Evolutionary conservation across 129 eudicot species (phyloP).

Genomic region (sunflower (Helianthus annuus)): DNA sequence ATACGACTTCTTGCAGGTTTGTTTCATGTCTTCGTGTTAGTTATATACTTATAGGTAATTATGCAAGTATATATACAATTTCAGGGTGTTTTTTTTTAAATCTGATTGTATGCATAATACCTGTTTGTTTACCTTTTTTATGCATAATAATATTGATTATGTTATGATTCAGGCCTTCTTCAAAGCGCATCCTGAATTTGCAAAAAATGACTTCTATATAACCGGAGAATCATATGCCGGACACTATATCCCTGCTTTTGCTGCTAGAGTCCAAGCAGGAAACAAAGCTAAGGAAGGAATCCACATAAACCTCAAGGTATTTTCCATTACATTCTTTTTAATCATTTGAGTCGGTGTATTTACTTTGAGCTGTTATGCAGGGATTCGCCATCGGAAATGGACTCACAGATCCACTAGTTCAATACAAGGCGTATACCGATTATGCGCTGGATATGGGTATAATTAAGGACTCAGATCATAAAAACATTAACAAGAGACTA

Average conservation of each 20-base stretch:
- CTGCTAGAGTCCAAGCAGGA: constrained; percentile 83
- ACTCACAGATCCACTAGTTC: constrained; percentile 86
- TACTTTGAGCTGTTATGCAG: constrained; percentile 40
- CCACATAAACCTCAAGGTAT: constrained; percentile 82
- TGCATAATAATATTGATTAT: background rate
- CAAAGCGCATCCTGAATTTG: constrained; percentile 75
- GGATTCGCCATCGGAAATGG: constrained; percentile 99
- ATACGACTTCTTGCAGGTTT: constrained; percentile 89
- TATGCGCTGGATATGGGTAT: constrained; percentile 83
- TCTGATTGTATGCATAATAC: background rate
- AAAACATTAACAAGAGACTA: constrained; percentile 63
- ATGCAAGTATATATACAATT: constrained; percentile 11
- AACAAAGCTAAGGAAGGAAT: constrained; percentile 86
- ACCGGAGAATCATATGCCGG: constrained; percentile 99
- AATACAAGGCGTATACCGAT: constrained; percentile 88
- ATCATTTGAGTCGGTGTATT: constrained; percentile 8
- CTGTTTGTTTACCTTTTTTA: background rate
- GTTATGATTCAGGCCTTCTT: constrained; percentile 69
- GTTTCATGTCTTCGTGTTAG: background rate
- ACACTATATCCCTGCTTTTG: constrained; percentile 95
- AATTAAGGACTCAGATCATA: constrained; percentile 60
- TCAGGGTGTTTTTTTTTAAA: background rate
- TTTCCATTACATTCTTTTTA: background rate
- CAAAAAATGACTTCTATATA: constrained; percentile 73
- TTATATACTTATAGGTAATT: background rate